A percentile compares a stretch with the other conserved stretches of the same genome.
Evolutionary conservation across 2,329 filamentous ascomycete species (phyloP).

Genomic region (Zopfia rhizophila): DNA sequence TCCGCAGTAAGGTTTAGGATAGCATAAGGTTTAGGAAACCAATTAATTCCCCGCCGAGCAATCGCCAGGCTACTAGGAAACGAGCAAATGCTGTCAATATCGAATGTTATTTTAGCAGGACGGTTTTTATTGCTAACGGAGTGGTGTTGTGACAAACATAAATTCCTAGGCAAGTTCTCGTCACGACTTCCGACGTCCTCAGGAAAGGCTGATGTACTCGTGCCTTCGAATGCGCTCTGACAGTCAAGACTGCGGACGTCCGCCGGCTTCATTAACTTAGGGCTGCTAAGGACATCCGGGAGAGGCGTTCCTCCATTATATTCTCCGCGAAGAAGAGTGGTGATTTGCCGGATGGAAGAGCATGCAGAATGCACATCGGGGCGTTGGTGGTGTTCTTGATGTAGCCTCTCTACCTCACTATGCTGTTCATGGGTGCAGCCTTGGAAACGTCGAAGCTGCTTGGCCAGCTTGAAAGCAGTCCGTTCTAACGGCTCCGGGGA

Average conservation of each 20-base stretch:
- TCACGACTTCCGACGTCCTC: neutral
- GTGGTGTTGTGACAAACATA: neutral
- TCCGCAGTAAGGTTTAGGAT: too few species aligned
- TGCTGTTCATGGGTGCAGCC: conserved; percentile 2
- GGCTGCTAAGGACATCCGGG: neutral
- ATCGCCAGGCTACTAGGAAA: too few species aligned
- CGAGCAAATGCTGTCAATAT: too few species aligned
- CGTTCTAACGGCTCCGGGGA: too few species aligned
- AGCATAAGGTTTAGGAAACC: neutral
- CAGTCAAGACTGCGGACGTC: neutral
- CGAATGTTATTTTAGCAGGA: too few species aligned
- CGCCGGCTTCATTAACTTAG: conserved; percentile 1
- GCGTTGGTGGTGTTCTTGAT: conserved; percentile 1
- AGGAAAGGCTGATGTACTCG: neutral
- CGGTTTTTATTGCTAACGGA: neutral
- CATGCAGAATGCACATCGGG: conserved; percentile 1
- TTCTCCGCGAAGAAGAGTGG: neutral
- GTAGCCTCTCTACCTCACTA: neutral
- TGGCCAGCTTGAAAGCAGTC: conserved; percentile 4
- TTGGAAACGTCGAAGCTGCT: conserved; percentile 6
- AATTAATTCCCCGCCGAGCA: neutral
- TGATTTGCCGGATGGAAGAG: neutral
- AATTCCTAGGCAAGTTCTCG: neutral
- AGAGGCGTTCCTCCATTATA: conserved; percentile 1
- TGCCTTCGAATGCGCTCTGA: neutral